Evolutionary conservation across 2,329 filamentous ascomycete genomes (phyloP).

Genomic region (Ceratocystis variospora): DNA sequence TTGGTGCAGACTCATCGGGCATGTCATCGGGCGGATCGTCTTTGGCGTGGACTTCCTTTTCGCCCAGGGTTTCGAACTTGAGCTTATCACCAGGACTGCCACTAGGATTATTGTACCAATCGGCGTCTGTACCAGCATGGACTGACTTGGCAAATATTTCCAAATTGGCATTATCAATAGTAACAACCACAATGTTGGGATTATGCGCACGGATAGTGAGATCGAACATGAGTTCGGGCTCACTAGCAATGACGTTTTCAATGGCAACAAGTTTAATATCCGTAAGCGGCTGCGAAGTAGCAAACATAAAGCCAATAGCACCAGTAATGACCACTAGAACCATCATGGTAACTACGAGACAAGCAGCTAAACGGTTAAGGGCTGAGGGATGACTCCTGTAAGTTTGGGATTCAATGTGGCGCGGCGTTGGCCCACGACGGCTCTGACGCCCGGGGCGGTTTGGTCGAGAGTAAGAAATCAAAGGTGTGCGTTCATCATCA

Average conservation of each 20-base stretch:
- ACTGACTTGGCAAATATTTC: slow-evolving; percentile 92
- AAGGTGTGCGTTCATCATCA: slow-evolving; percentile 76
- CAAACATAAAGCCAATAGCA: slow-evolving; percentile 76
- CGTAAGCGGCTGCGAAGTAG: slow-evolving; percentile 74
- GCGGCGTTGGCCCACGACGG: slow-evolving; percentile 41
- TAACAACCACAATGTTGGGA: slow-evolving; percentile 81
- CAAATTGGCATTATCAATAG: slow-evolving; percentile 73
- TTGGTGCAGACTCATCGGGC: slow-evolving; percentile 55
- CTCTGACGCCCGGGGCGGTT: slow-evolving; percentile 37
- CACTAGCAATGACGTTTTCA: slow-evolving; percentile 79
- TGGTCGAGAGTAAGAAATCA: slow-evolving; percentile 42
- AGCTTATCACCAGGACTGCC: slow-evolving; percentile 16
- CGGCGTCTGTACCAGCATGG: slow-evolving; percentile 57
- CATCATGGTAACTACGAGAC: slow-evolving; percentile 69
- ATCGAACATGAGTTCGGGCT: slow-evolving; percentile 92
- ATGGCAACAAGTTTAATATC: slow-evolving; percentile 69
- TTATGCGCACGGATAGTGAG: slow-evolving; percentile 78
- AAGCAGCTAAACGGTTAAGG: slow-evolving; percentile 66
- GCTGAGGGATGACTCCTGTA: slow-evolving; percentile 50
- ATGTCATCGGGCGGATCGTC: slow-evolving; percentile 39
- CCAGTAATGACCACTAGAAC: slow-evolving; percentile 71
- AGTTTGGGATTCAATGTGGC: slow-evolving; percentile 61
- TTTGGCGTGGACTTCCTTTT: slow-evolving; percentile 17
- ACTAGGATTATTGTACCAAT: slow-evolving; percentile 39
- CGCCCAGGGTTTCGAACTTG: slow-evolving; percentile 1